These are phyloP conservation scores for Halenospora varia DNA, from an alignment of 495 filamentous ascomycete species.

Conservation along the genomic window DNA sequence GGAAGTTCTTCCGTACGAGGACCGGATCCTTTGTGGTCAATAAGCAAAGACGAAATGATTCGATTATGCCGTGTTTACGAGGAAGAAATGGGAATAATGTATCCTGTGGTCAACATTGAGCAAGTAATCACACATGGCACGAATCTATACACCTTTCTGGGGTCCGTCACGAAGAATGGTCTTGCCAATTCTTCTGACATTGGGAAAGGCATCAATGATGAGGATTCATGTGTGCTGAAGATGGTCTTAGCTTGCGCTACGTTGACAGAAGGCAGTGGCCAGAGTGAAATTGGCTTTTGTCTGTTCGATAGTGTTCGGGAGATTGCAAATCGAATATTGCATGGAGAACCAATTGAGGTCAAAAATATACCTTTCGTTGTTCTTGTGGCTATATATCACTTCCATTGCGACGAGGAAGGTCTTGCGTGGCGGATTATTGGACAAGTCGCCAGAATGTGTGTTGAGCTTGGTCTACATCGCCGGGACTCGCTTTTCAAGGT, in stretches of 20 bases:
- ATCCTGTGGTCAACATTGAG: constrained; percentile 72
- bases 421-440: constrained; percentile 79
- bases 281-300: constrained; percentile 65
- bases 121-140: constrained; percentile 59
- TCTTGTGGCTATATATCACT: constrained; percentile 78
- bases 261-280: constrained; percentile 68
- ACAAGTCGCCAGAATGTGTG: constrained; percentile 66
- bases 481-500: constrained; percentile 66
- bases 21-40: constrained; percentile 78
- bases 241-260: constrained; percentile 74
- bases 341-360: constrained; percentile 59
- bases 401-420: constrained; percentile 74
- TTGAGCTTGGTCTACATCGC: constrained; percentile 78
- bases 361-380: constrained; percentile 69
- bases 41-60: constrained; percentile 66
- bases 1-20: constrained; percentile 39
- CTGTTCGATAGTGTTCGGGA: constrained; percentile 69
- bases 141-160: constrained; percentile 52
- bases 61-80: constrained; percentile 70
- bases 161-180: constrained; percentile 51
- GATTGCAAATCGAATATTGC: constrained; percentile 64
- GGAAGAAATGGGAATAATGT: constrained; percentile 85
- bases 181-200: constrained; percentile 48
- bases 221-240: constrained; percentile 68
- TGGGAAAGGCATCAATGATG: constrained; percentile 61